Conservation (phyloP, 345 rosid species). For the Dipteronia dyeriana region DNA sequence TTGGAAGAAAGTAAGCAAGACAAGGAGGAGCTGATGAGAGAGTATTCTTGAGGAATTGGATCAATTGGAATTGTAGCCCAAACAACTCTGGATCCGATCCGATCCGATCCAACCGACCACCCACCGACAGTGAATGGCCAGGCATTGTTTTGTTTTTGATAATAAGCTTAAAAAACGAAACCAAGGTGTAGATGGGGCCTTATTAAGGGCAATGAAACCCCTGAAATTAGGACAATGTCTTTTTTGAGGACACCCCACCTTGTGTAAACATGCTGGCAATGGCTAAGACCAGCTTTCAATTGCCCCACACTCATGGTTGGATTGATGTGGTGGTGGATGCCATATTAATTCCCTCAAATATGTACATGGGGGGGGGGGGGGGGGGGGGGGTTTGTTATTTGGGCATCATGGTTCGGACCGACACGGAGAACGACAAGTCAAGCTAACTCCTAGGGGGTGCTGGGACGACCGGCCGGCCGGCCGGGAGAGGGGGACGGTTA, state of each 20-base stretch:
- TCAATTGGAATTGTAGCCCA: constrained; percentile 11
- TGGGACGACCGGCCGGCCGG: neutral
- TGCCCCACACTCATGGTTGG: constrained; percentile 48
- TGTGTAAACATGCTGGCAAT: constrained; percentile 37
- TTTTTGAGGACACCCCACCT: constrained; percentile 44
- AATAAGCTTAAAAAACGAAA: neutral
- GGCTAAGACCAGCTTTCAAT: constrained; percentile 36
- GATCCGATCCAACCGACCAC: constrained; percentile 43
- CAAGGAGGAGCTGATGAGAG: no score
- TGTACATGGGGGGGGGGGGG: neutral
- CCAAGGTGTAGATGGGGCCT: constrained; percentile 27
- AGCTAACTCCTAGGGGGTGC: constrained; percentile 10
- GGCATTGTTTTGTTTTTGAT: neutral
- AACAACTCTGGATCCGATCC: neutral
- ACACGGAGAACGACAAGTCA: constrained; percentile 39
- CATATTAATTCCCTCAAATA: neutral
- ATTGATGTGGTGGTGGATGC: constrained; percentile 38
- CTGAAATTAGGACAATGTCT: constrained; percentile 48
- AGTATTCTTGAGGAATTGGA: constrained; percentile 9
- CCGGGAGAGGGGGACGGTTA: neutral
- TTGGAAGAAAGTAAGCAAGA: constrained; percentile 1
- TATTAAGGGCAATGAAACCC: constrained; percentile 38
- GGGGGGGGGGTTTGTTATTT: no score
- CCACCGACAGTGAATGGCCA: constrained; percentile 44
- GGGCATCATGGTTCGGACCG: constrained; percentile 28